Evolutionary conservation across 2,329 filamentous ascomycete genomes (phyloP).

Genomic region (Paraphoma sp.): DNA sequence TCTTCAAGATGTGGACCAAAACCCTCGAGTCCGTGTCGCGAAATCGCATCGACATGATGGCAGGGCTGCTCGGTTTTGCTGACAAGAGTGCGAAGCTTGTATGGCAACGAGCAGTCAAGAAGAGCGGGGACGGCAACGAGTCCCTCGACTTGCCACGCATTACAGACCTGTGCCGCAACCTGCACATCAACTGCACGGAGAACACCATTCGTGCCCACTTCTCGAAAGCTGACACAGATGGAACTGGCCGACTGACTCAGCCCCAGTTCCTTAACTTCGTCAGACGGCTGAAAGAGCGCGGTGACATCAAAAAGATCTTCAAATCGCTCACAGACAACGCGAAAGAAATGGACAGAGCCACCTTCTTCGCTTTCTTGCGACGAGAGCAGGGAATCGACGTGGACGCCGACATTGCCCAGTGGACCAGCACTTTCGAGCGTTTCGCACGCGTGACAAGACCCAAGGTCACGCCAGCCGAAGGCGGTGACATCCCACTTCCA

Average conservation of each 20-base stretch:
- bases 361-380: conserved; percentile 79
- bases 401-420: conserved; percentile 67
- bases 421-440: conserved; percentile 75
- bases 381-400: conserved; percentile 79
- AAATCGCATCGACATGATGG: conserved; percentile 88
- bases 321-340: conserved; percentile 61
- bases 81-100: conserved; percentile 83
- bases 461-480: conserved; percentile 51
- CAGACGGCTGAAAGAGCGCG: conserved; percentile 79
- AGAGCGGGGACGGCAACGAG: conserved; percentile 68
- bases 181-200: conserved; percentile 90
- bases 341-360: conserved; percentile 70
- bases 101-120: conserved; percentile 85
- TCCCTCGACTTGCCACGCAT: conserved; percentile 79
- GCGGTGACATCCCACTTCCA: conserved; percentile 48
- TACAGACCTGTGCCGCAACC: conserved; percentile 81
- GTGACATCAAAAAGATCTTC: conserved; percentile 80
- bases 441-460: conserved; percentile 57
- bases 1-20: conserved; percentile 79
- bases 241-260: conserved; percentile 74
- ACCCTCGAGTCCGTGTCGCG: conserved; percentile 85
- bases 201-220: conserved; percentile 78
- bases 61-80: conserved; percentile 75
- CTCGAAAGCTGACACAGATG: conserved; percentile 70
- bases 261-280: conserved; percentile 85